Evolutionary conservation across 768 basidiomycete genomes (phyloP), one percentile per base, ranked within the genome.

Genomic region (Leccinellum albellum): DNA sequence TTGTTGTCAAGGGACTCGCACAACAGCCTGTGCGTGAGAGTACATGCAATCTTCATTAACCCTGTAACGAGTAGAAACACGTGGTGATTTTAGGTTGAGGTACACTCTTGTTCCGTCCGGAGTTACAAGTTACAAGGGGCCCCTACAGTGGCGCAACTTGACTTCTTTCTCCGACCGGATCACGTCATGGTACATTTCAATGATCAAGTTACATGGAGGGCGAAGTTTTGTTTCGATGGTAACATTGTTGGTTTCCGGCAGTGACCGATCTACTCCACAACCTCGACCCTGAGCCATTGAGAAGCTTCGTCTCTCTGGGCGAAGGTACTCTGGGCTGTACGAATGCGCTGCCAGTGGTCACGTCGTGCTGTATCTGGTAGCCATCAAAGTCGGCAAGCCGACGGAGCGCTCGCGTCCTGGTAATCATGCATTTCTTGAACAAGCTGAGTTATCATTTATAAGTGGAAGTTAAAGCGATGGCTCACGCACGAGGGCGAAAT

Each of bases 101-200:
- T 40, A 40, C 5, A 12, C 17, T 37, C n/a, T 40, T 40, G 37
- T 40, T 40, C 37, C 37, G 20, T 40, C 37, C 37, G 37, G 37
- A 12, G 31, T 10, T 7, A n/a, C 9, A 37, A 37, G 37, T 6
- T 4, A 9, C 29, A 3, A 6, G 26, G 3, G 26, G 6, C 26
- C 26, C 26, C 6, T 26, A 29, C 29, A 29, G 29, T 29, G 29
- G 29, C 29, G 29, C 29, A 29, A 29, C 28, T 28, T 4, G 35
- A 2, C 14, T 17, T 15, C 35, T 17, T 37, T 17, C n/a, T 37
- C 37, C 37, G 37, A 37, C 37, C 37, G 73, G 90, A 94, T 64
- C 93, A 94, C 69, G 94, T 96, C 78, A 96, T 95, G 74, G 95
- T 96, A 92, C 95, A 64, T 97, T 94, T 7, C n/a, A n/a, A n/a